These are phyloP conservation scores for Irpex sp. DNA, from an alignment of 1,284 basidiomycete species.

Conservation along the genomic window DNA sequence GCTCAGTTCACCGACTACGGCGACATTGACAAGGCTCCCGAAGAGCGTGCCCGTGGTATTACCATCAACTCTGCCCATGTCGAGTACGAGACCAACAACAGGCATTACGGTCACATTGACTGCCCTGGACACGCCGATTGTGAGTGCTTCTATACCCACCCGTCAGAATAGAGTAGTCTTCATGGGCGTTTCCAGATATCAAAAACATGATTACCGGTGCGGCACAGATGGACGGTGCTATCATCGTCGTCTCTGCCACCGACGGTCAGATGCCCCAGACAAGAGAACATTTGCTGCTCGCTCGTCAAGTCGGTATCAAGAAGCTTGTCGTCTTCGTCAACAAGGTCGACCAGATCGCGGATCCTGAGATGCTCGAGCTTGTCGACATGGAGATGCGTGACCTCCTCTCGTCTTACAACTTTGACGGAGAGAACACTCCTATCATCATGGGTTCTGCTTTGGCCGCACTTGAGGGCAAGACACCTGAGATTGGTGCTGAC, in stretches of 20 bases:
- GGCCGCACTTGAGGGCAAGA: slow-evolving; percentile 86
- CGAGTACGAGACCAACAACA: slow-evolving; percentile 90
- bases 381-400: slow-evolving; percentile 99
- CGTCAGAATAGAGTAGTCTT: background rate
- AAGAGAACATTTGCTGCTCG: slow-evolving; percentile 94
- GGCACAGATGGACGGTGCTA: slow-evolving; percentile 97
- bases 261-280: slow-evolving; percentile 99
- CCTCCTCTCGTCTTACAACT: slow-evolving; percentile 88
- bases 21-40: slow-evolving; percentile 99
- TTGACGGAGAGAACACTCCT: slow-evolving; percentile 95
- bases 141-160: slow-evolving; percentile 31
- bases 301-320: slow-evolving; percentile 98
- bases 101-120: slow-evolving; percentile 99
- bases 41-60: slow-evolving; percentile 99
- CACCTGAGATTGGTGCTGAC: slow-evolving; percentile 73
- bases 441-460: slow-evolving; percentile 97
- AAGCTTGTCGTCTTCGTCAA: slow-evolving; percentile 99
- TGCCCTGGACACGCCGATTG: slow-evolving; percentile 95
- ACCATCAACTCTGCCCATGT: slow-evolving; percentile 96
- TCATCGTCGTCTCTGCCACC: slow-evolving; percentile 97
- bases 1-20: slow-evolving; percentile 97
- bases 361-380: slow-evolving; percentile 98
- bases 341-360: slow-evolving; percentile 96
- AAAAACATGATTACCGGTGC: slow-evolving; percentile 99
- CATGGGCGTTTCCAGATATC: slow-evolving; percentile 49